A percentile compares a stretch with the other conserved stretches of the same genome.
Evolutionary conservation across 306 rosid species (phyloP).

Genomic region (Quercus gilva): DNA sequence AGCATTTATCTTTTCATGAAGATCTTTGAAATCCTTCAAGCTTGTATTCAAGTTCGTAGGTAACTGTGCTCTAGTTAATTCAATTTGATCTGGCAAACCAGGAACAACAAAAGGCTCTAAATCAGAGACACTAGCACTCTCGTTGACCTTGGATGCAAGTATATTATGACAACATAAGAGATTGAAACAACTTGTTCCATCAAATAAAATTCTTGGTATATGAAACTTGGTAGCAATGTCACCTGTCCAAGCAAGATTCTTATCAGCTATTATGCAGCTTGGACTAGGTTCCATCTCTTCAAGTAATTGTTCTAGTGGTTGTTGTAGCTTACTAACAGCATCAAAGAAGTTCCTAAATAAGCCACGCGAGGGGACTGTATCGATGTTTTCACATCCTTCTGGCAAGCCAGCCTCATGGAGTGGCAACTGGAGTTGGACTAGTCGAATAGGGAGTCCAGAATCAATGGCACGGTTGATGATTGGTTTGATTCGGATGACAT

Average conservation of each 20-base stretch:
- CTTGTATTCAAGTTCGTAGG: conserved; percentile 4
- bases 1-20: not conserved
- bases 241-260: conserved; percentile 22
- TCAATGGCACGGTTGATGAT: not conserved
- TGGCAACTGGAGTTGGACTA: conserved; percentile 19
- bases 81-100: conserved; percentile 19
- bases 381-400: conserved; percentile 26
- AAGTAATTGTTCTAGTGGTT: conserved; percentile 25
- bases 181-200: conserved; percentile 24
- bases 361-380: conserved; percentile 2
- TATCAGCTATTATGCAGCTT: conserved; percentile 6
- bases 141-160: not conserved
- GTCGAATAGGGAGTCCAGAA: conserved; percentile 10
- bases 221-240: conserved; percentile 11
- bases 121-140: not conserved
- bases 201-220: conserved; percentile 29
- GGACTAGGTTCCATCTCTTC: not conserved
- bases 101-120: conserved; percentile 21
- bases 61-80: conserved; percentile 18
- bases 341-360: conserved; percentile 14
- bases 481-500: conserved; percentile 13
- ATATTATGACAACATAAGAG: conserved; percentile 2
- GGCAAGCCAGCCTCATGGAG: conserved; percentile 26
- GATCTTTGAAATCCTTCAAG: not conserved
- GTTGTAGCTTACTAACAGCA: conserved; percentile 12